Evolutionary conservation across 2,329 filamentous ascomycete species (phyloP).

Genomic region (Calonectria naviculata): DNA sequence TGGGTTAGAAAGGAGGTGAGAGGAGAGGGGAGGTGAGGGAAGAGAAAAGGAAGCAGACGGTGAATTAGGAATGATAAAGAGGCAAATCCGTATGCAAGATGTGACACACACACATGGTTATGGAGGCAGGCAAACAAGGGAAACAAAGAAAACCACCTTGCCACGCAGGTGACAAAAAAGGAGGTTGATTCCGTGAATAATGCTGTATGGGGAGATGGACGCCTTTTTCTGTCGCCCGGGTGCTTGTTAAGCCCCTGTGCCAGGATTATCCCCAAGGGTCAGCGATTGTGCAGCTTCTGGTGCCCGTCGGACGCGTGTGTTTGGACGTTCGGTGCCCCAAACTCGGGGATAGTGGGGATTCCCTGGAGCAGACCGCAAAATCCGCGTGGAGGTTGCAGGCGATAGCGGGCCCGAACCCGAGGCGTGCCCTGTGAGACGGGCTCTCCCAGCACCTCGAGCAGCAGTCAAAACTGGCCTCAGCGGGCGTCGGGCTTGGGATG

Average conservation of each 20-base stretch:
- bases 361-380: not conserved
- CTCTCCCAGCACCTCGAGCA: not conserved
- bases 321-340: not conserved
- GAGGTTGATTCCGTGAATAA: too few species aligned
- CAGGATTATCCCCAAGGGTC: slow-evolving; percentile 8
- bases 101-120: not conserved
- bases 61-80: not conserved
- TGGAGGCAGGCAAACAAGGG: not conserved
- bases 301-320: not conserved
- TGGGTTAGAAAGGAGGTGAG: not conserved
- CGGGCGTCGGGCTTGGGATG: not conserved
- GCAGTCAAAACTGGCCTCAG: not conserved
- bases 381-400: not conserved
- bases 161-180: too few species aligned
- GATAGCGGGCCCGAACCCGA: not conserved
- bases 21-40: not conserved
- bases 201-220: too few species aligned
- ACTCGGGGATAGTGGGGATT: not conserved
- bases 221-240: too few species aligned
- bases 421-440: not conserved
- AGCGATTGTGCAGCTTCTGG: not conserved
- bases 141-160: slow-evolving; percentile 16
- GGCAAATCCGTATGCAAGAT: not conserved
- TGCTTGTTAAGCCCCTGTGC: slow-evolving; percentile 7
- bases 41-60: not conserved